Evolutionary conservation across 176 grass and related monocot species (phyloP).

Genomic region (Bothriochloa decipiens): DNA sequence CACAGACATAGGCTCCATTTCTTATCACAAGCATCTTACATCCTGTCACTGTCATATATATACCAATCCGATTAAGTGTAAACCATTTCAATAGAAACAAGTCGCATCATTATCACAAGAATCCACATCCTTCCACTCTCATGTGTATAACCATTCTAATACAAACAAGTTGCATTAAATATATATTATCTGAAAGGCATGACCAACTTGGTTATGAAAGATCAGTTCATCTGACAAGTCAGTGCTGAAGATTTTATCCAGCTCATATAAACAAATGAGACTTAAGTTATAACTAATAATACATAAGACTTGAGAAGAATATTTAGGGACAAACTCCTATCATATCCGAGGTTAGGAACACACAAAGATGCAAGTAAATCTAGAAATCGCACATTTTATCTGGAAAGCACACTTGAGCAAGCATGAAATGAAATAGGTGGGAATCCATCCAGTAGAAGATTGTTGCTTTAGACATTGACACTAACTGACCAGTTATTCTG

Average conservation of each 20-base stretch:
- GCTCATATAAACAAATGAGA: background rate
- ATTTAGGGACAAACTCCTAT: background rate
- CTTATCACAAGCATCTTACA: background rate
- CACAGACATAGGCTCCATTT: background rate
- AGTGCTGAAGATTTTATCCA: background rate
- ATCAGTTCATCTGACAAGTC: background rate
- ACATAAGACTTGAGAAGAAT: too few species aligned
- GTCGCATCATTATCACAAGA: too few species aligned
- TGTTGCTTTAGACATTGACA: background rate
- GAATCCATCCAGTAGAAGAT: background rate
- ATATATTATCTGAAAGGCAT: background rate
- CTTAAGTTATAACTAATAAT: background rate
- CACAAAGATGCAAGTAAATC: too few species aligned
- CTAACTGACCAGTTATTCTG: background rate
- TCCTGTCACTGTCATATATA: background rate
- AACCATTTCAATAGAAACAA: too few species aligned
- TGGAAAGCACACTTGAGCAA: background rate
- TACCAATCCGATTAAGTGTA: too few species aligned
- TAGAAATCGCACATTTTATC: background rate
- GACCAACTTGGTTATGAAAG: background rate
- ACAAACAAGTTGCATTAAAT: background rate
- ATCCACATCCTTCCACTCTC: too few species aligned
- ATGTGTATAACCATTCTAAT: background rate
- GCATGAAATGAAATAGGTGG: background rate
- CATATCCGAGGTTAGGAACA: too few species aligned